These are phyloP conservation scores for Beauveria asiatica DNA, from an alignment of 2,329 filamentous ascomycete species.

Conservation along the genomic window DNA sequence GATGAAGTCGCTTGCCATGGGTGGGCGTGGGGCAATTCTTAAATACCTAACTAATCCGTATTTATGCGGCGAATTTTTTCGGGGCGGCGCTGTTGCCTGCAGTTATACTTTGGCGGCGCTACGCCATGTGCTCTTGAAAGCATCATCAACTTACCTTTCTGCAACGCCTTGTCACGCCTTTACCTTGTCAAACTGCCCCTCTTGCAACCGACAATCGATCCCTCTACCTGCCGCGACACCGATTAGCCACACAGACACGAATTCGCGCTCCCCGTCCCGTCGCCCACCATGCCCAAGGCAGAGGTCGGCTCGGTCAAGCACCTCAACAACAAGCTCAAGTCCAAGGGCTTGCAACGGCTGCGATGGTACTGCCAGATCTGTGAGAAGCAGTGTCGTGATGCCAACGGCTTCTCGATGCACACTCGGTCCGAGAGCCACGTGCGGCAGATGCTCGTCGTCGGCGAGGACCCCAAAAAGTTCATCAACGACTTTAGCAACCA, in stretches of 20 bases:
- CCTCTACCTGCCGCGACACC: not conserved
- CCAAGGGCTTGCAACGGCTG: constrained; percentile 66
- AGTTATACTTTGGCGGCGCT: not conserved
- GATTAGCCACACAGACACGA: not conserved
- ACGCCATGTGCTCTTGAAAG: not conserved
- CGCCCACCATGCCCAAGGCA: constrained; percentile 71
- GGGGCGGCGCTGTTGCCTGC: not conserved
- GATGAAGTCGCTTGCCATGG: not conserved
- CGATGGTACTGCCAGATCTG: constrained; percentile 90
- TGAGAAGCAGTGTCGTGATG: constrained; percentile 57
- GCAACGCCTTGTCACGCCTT: not conserved
- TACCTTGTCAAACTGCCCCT: not conserved
- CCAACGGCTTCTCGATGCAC: constrained; percentile 90
- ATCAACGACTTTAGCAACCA: constrained; percentile 76
- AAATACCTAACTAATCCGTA: no score
- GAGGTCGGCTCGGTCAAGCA: constrained; percentile 89
- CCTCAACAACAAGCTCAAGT: constrained; percentile 84
- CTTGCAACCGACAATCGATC: not conserved
- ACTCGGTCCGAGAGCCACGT: constrained; percentile 78
- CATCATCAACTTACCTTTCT: not conserved
- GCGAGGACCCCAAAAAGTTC: constrained; percentile 75
- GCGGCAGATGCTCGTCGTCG: constrained; percentile 78
- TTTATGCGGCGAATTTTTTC: not conserved
- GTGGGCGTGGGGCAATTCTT: constrained; percentile 1
- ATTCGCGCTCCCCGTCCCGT: not conserved